A percentile compares a stretch with the other conserved stretches of the same genome.
Evolutionary conservation across 805 yeast species (phyloP).

Genomic region (Candida boidinii): DNA sequence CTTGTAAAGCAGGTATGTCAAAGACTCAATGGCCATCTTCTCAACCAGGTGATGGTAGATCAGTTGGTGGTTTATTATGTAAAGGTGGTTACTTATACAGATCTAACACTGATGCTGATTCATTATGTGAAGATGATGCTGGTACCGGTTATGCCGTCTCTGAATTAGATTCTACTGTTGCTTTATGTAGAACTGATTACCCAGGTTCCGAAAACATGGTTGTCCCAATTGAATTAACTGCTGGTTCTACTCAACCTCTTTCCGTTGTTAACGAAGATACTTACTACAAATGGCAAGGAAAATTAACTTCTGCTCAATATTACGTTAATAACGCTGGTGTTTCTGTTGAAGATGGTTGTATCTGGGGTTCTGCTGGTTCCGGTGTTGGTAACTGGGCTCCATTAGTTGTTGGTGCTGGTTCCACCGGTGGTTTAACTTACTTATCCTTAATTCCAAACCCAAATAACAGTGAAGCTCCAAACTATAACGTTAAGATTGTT

Average conservation of each 20-base stretch:
- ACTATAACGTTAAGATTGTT: slow-evolving; percentile 40
- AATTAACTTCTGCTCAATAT: slow-evolving; percentile 87
- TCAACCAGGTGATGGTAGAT: slow-evolving; percentile 85
- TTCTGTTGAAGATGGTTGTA: slow-evolving; percentile 80
- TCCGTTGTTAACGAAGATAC: slow-evolving; percentile 71
- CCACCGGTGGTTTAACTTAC: slow-evolving; percentile 64
- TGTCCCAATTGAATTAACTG: slow-evolving; percentile 75
- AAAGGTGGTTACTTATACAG: slow-evolving; percentile 77
- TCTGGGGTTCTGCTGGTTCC: slow-evolving; percentile 80
- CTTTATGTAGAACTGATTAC: slow-evolving; percentile 96
- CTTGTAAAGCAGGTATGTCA: slow-evolving; percentile 98
- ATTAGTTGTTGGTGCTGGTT: slow-evolving; percentile 88
- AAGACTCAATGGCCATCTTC: slow-evolving; percentile 93
- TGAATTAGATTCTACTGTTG: slow-evolving; percentile 57
- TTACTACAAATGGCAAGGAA: slow-evolving; percentile 80
- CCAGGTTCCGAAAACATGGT: slow-evolving; percentile 99
- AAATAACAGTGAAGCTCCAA: slow-evolving; percentile 60
- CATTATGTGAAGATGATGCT: slow-evolving; percentile 85
- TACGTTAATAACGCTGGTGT: slow-evolving; percentile 97
- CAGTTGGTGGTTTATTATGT: slow-evolving; percentile 91
- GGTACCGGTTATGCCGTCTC: slow-evolving; percentile 61
- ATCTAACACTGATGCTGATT: slow-evolving; percentile 55
- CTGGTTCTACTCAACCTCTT: slow-evolving; percentile 57
- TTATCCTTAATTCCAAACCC: slow-evolving; percentile 93
- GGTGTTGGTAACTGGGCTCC: slow-evolving; percentile 98